phyloP scores from a whole-genome alignment of 768 basidiomycete species.

The Amanita jacksonii region DNA sequence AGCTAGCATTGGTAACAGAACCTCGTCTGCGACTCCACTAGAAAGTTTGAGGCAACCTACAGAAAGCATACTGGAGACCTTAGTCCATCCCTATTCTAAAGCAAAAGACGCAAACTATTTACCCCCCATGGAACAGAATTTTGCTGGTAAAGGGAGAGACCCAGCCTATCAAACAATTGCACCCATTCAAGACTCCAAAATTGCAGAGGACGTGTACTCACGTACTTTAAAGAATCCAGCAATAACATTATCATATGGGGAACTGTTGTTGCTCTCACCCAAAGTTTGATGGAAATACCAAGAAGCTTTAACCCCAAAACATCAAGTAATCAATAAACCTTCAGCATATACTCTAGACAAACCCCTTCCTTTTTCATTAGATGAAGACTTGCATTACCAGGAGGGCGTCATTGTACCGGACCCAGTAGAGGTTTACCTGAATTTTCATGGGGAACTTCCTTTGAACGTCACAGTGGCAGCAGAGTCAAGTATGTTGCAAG shows the following conservation, averaged over 20 bases:
- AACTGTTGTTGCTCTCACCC: slow-evolving; percentile 14
- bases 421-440: neutral
- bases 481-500: slow-evolving; percentile 14
- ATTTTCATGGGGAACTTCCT: neutral
- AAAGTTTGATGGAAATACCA: slow-evolving; percentile 12
- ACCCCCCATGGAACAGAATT: slow-evolving; percentile 10
- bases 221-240: slow-evolving; percentile 9
- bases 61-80: too few relatives aligned
- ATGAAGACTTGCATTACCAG: too few relatives aligned
- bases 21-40: too few relatives aligned
- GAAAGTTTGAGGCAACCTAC: too few relatives aligned
- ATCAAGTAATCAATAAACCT: neutral
- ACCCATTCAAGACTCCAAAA: slow-evolving; percentile 14
- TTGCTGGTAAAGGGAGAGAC: slow-evolving; percentile 10
- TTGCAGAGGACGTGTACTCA: slow-evolving; percentile 10
- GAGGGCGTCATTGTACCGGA: too few relatives aligned
- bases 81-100: slow-evolving; percentile 11
- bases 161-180: slow-evolving; percentile 13
- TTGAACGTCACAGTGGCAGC: slow-evolving; percentile 13
- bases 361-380: too few relatives aligned
- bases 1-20: too few relatives aligned
- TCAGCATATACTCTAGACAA: neutral
- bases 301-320: slow-evolving; percentile 12
- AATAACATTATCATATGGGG: slow-evolving; percentile 14
- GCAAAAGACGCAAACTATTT: slow-evolving; percentile 13